Evolutionary conservation across 2,329 filamentous ascomycete genomes (phyloP).

Genomic region (Aspergillus clavatus): DNA sequence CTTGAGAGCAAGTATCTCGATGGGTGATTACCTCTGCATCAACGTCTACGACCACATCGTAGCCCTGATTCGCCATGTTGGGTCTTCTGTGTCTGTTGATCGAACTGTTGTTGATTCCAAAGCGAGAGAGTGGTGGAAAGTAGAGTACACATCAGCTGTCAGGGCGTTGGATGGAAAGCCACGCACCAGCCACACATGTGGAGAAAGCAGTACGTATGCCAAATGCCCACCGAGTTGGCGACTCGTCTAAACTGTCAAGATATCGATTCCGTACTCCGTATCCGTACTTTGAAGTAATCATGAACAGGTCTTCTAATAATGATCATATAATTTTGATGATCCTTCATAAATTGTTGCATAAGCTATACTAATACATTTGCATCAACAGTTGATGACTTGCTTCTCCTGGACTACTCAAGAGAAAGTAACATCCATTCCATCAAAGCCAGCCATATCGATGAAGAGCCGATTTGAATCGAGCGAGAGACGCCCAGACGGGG

Average conservation of each 20-base stretch:
- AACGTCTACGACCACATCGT: constrained; percentile 96
- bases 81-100: constrained; percentile 13
- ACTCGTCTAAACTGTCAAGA: no score
- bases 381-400: no score
- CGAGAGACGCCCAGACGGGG: constrained; percentile 31
- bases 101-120: constrained; percentile 11
- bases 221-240: no score
- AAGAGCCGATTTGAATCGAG: constrained; percentile 23
- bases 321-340: no score
- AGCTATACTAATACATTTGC: no score
- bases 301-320: no score
- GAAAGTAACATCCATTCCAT: background rate
- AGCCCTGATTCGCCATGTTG: constrained; percentile 76
- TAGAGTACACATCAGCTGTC: constrained; percentile 34
- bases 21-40: constrained; percentile 72
- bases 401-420: no score
- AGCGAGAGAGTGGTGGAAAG: constrained; percentile 16
- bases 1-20: background rate
- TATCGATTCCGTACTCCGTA: no score
- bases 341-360: no score
- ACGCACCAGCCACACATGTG: constrained; percentile 27
- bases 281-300: no score
- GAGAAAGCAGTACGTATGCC: constrained; percentile 1
- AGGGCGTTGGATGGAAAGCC: constrained; percentile 17
- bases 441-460: constrained; percentile 1